A percentile compares a stretch with the other conserved stretches of the same genome.
Evolutionary conservation across 305 asterid species (phyloP).

Genomic region (Andrographis paniculata): DNA sequence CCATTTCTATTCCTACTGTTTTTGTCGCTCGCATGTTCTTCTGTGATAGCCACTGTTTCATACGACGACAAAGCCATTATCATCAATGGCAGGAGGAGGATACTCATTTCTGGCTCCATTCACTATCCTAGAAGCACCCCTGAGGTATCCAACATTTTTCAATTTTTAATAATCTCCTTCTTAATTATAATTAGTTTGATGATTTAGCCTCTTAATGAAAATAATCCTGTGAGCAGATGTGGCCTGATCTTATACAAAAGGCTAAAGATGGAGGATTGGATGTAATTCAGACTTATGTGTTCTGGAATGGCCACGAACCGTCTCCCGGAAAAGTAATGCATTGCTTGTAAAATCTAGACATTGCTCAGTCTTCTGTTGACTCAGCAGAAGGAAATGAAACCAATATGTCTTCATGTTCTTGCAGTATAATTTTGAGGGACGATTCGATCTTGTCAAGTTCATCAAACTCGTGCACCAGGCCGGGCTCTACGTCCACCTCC

Average conservation of each 20-base stretch:
- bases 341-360: no score
- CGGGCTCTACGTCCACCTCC: constrained; percentile 51
- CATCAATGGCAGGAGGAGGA: constrained; percentile 61
- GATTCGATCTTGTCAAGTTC: constrained; percentile 71
- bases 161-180: background rate
- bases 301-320: constrained; percentile 94
- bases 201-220: no score
- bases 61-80: constrained; percentile 74
- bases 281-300: constrained; percentile 81
- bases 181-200: constrained; percentile 1
- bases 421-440: constrained; percentile 76
- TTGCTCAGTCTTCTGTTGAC: no score
- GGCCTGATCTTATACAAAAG: constrained; percentile 92
- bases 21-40: constrained; percentile 22
- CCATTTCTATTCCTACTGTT: no score
- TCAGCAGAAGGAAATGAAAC: no score
- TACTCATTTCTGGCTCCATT: constrained; percentile 88
- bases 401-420: background rate
- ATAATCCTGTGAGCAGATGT: constrained; percentile 61
- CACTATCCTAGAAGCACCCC: constrained; percentile 55
- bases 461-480: constrained; percentile 66
- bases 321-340: constrained; percentile 66
- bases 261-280: constrained; percentile 97
- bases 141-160: constrained; percentile 30
- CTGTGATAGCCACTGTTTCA: constrained; percentile 51